Evolutionary conservation across 2,329 filamentous ascomycete species (phyloP).

Genomic region (Plenodomus tracheiphilus): DNA sequence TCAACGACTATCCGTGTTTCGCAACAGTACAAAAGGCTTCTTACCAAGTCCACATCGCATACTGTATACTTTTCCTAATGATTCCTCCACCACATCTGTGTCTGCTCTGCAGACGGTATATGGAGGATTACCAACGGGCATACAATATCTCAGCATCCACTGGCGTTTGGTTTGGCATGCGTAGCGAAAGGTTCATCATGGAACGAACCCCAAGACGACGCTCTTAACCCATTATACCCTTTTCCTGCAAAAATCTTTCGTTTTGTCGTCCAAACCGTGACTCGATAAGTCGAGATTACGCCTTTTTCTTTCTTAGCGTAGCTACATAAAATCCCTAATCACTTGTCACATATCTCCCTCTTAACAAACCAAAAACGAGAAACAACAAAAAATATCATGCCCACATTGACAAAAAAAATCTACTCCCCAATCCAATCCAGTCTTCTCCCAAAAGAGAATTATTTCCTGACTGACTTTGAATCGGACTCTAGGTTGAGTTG

Average conservation of each 20-base stretch:
- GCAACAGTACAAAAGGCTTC: not conserved
- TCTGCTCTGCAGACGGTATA: constrained; percentile 10
- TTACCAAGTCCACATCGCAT: constrained; percentile 5
- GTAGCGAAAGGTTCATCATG: constrained; percentile 3
- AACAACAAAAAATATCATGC: too few relatives aligned
- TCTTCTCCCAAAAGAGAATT: not conserved
- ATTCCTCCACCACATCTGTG: constrained; percentile 3
- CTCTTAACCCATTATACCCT: constrained; percentile 2
- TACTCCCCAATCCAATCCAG: too few relatives aligned
- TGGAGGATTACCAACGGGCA: constrained; percentile 1
- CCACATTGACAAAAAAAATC: too few relatives aligned
- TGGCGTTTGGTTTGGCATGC: not conserved
- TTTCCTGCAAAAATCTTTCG: too few relatives aligned
- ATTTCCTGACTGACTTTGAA: not conserved
- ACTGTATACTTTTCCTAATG: not conserved
- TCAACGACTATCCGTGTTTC: not conserved
- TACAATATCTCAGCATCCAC: not conserved
- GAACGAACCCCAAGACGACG: constrained; percentile 5
- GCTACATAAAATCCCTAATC: not conserved
- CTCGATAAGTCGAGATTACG: too few relatives aligned
- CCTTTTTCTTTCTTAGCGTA: too few relatives aligned
- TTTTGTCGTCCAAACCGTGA: too few relatives aligned
- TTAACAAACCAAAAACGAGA: too few relatives aligned
- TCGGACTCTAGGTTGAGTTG: too few relatives aligned
- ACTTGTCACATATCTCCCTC: not conserved